A percentile compares a stretch with the other conserved stretches of the same genome.
phyloP scores from a whole-genome alignment of 331 rosid species.

The Prunus yedoensis region DNA sequence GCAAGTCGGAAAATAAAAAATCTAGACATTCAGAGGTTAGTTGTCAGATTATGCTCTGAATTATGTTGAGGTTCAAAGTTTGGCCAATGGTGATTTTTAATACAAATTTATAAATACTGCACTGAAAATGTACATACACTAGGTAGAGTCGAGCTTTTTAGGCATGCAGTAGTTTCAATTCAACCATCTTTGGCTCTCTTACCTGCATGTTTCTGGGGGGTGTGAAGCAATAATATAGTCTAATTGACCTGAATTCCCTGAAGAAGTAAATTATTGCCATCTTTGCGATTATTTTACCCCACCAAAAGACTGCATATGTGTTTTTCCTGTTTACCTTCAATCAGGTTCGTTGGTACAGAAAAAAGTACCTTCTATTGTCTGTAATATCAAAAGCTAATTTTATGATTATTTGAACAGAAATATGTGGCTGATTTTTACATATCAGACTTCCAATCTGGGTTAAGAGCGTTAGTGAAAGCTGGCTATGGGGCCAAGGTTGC shows the following conservation, averaged over 20 bases:
- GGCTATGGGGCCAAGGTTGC: constrained; percentile 94
- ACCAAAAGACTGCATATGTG: neutral
- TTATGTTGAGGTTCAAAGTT: neutral
- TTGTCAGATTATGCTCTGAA: constrained; percentile 11
- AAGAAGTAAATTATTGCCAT: neutral
- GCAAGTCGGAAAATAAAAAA: constrained; percentile 74
- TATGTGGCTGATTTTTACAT: constrained; percentile 85
- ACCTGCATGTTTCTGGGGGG: no score
- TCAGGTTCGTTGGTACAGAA: neutral
- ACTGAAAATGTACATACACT: neutral
- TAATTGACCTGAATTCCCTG: neutral
- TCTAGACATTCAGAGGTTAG: constrained; percentile 85
- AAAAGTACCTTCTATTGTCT: neutral
- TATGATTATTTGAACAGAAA: constrained; percentile 59
- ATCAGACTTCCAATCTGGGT: constrained; percentile 95
- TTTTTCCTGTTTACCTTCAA: neutral
- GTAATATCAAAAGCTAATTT: constrained; percentile 3
- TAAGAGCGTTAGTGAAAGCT: constrained; percentile 94
- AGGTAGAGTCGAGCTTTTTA: no score
- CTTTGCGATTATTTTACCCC: neutral
- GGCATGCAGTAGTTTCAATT: no score
- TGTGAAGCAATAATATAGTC: neutral
- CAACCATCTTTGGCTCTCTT: no score
- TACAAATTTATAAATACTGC: neutral
- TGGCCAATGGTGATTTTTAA: neutral